Evolutionary conservation across 108 stramenopile species (phyloP).

Genomic region (Skeletonema marinoi): DNA sequence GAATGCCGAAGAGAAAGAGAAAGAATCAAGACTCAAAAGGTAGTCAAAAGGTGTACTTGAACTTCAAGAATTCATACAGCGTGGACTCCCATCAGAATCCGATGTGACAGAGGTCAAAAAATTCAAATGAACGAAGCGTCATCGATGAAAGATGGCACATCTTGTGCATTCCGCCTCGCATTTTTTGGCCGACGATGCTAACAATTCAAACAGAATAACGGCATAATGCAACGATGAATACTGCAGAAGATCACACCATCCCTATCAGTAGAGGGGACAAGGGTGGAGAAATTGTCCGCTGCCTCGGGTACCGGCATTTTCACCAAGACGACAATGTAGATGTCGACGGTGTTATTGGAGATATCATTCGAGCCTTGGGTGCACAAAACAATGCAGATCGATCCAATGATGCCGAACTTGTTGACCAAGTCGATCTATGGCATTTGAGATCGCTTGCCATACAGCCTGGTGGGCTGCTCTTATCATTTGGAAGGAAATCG

Average conservation of each 20-base stretch:
- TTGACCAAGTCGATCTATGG: constrained; percentile 16
- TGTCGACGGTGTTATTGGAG: background rate
- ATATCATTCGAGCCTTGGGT: background rate
- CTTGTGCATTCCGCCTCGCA: too few species aligned
- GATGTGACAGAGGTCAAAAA: too few species aligned
- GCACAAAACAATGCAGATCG: background rate
- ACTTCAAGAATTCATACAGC: too few species aligned
- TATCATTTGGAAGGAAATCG: background rate
- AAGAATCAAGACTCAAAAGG: too few species aligned
- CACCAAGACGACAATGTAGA: background rate
- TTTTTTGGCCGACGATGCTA: too few species aligned
- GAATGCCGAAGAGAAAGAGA: too few species aligned
- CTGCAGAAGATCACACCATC: background rate
- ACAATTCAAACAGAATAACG: background rate
- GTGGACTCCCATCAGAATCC: too few species aligned
- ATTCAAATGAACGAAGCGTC: too few species aligned
- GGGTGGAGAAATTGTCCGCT: constrained; percentile 1
- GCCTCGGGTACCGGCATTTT: background rate
- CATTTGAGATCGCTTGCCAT: constrained; percentile 24
- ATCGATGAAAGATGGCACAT: too few species aligned
- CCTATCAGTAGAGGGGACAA: background rate
- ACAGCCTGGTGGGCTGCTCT: constrained; percentile 8
- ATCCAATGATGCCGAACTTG: background rate
- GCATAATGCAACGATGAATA: background rate
- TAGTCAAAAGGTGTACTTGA: too few species aligned